Conservation (phyloP, 257 asterid genomes). For the Mitragyna speciosa region DNA sequence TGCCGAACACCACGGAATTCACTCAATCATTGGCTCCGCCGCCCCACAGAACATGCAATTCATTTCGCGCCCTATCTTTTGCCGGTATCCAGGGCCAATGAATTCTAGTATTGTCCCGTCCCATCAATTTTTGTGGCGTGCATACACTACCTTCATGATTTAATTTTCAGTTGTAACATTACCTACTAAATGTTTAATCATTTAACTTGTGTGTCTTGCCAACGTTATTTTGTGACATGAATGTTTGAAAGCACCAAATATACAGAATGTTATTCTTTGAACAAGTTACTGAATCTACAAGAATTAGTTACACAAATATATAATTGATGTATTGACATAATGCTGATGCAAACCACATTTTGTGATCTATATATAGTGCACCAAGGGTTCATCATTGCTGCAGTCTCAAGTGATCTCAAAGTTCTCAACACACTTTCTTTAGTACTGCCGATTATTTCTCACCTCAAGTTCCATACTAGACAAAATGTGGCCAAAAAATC, state of each 20-base stretch:
- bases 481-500: conserved; percentile 2
- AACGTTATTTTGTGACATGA: too few relatives aligned
- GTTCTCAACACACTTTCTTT: not conserved
- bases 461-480: not conserved
- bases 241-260: too few relatives aligned
- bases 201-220: too few relatives aligned
- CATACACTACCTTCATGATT: not conserved
- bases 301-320: too few relatives aligned
- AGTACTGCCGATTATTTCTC: not conserved
- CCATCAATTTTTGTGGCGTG: not conserved
- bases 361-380: not conserved
- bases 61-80: not conserved
- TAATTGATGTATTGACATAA: too few relatives aligned
- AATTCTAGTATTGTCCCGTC: not conserved
- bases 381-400: not conserved
- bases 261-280: too few relatives aligned
- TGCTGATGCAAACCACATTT: not conserved
- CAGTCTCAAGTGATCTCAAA: not conserved
- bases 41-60: conserved; percentile 20
- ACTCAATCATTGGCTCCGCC: conserved; percentile 13
- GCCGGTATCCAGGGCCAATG: not conserved
- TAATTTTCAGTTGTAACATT: not conserved
- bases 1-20: conserved; percentile 7
- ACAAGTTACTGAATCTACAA: too few relatives aligned
- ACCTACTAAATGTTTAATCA: too few relatives aligned